These are phyloP conservation scores for Colletotrichum abscissum DNA, from an alignment of 2,329 filamentous ascomycete genomes.

Conservation along the genomic window DNA sequence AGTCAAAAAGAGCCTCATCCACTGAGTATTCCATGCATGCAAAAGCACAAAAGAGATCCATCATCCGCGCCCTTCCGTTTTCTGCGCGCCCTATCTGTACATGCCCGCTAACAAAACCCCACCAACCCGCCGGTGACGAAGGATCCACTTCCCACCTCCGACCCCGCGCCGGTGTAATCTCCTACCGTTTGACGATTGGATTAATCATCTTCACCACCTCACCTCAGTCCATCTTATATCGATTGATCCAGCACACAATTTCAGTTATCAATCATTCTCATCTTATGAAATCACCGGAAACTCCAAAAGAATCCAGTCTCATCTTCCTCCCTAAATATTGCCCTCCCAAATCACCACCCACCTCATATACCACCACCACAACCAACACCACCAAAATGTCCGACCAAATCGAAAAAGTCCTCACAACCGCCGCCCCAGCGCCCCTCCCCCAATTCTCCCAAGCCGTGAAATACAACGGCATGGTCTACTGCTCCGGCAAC, in stretches of 20 bases:
- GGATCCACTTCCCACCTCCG: slow-evolving; percentile 11
- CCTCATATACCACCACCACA: too few relatives aligned
- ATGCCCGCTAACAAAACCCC: not conserved
- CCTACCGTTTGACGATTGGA: not conserved
- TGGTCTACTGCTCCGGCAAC: slow-evolving; percentile 78
- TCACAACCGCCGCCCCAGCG: slow-evolving; percentile 40
- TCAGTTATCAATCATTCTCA: too few relatives aligned
- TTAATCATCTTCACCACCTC: slow-evolving; percentile 7
- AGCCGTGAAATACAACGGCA: slow-evolving; percentile 70
- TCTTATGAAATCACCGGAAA: too few relatives aligned
- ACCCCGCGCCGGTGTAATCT: slow-evolving; percentile 24
- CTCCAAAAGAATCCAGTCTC: too few relatives aligned
- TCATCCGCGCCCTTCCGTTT: too few relatives aligned
- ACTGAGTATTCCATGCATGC: too few relatives aligned
- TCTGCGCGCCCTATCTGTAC: too few relatives aligned
- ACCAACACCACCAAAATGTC: slow-evolving; percentile 8
- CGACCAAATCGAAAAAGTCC: slow-evolving; percentile 34
- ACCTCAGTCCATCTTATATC: not conserved
- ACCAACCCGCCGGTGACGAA: slow-evolving; percentile 3
- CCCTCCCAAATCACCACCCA: too few relatives aligned
- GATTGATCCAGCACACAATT: too few relatives aligned
- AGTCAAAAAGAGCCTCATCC: too few relatives aligned
- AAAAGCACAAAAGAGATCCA: too few relatives aligned
- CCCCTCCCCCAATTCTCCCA: slow-evolving; percentile 69
- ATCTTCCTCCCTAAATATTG: too few relatives aligned